Evolutionary conservation across 345 rosid species (phyloP).

Genomic region (Hibiscus trionum): DNA sequence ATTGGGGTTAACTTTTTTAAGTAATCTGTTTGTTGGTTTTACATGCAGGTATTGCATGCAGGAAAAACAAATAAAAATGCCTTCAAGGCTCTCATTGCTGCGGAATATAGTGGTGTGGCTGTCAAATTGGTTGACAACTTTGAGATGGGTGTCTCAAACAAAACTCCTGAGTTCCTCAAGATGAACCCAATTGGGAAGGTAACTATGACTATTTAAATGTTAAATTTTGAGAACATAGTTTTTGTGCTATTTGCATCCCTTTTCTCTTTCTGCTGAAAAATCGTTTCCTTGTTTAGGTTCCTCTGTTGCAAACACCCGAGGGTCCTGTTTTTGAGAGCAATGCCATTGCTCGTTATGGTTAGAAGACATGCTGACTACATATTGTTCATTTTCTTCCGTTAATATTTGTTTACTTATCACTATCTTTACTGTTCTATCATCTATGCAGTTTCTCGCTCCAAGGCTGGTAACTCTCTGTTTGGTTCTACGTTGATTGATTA

Average conservation of each 20-base stretch:
- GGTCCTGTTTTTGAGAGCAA: conserved; percentile 92
- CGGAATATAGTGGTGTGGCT: conserved; percentile 71
- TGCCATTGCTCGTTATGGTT: conserved; percentile 90
- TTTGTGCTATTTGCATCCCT: neutral
- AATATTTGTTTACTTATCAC: neutral
- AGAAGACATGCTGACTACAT: conserved; percentile 8
- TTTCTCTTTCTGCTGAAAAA: neutral
- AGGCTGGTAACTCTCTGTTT: conserved; percentile 54
- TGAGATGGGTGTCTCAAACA: conserved; percentile 85
- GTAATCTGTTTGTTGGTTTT: neutral
- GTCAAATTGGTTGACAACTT: conserved; percentile 47
- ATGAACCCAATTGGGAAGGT: conserved; percentile 99
- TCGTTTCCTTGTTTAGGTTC: conserved; percentile 42
- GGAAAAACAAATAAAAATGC: conserved; percentile 60
- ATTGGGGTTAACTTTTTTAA: neutral
- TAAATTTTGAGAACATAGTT: neutral
- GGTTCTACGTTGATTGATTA: conserved; percentile 67
- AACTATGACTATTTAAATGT: neutral
- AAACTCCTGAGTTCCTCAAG: conserved; percentile 78
- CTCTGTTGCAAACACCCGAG: conserved; percentile 91
- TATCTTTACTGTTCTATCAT: neutral
- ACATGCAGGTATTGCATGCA: conserved; percentile 53
- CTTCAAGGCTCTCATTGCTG: conserved; percentile 70
- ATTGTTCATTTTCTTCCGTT: no score
- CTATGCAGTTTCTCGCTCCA: conserved; percentile 52